Conservation (phyloP, 1,284 basidiomycete genomes). For the Cutaneotrichosporon dermatis region DNA sequence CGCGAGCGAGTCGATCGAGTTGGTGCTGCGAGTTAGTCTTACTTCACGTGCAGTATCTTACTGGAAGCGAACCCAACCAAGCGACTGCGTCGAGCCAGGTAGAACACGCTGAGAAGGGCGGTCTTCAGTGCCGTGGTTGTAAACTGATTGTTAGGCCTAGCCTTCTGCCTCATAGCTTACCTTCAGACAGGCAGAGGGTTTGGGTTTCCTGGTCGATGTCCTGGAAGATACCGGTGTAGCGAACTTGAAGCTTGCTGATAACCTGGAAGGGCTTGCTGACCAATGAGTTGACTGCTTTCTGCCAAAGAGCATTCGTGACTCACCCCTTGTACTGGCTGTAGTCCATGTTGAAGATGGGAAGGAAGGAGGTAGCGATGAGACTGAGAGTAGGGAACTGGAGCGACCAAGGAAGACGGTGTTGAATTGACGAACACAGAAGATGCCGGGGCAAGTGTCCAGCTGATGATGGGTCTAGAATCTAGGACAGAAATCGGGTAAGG, state of each 20-base stretch:
- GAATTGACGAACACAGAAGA: too few species aligned
- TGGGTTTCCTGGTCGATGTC: constrained; percentile 44
- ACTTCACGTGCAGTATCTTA: constrained; percentile 47
- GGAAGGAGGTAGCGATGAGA: not conserved
- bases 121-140: constrained; percentile 46
- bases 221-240: constrained; percentile 47
- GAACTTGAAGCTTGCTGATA: constrained; percentile 42
- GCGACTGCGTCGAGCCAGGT: constrained; percentile 29
- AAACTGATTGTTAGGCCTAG: constrained; percentile 25
- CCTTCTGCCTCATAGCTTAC: constrained; percentile 17
- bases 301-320: not conserved
- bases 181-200: constrained; percentile 43
- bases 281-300: not conserved
- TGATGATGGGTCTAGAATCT: too few species aligned
- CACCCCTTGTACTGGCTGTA: constrained; percentile 42
- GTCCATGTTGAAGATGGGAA: constrained; percentile 25
- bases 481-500: too few species aligned
- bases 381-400: not conserved
- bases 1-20: constrained; percentile 43
- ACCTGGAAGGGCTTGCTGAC: constrained; percentile 46
- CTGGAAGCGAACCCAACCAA: constrained; percentile 69
- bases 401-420: not conserved
- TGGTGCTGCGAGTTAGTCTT: constrained; percentile 30
- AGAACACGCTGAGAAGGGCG: constrained; percentile 32
- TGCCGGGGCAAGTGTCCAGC: too few species aligned